Conservation (phyloP, 2,329 filamentous ascomycete genomes). For the Ophidiomyces ophidiicola region DNA sequence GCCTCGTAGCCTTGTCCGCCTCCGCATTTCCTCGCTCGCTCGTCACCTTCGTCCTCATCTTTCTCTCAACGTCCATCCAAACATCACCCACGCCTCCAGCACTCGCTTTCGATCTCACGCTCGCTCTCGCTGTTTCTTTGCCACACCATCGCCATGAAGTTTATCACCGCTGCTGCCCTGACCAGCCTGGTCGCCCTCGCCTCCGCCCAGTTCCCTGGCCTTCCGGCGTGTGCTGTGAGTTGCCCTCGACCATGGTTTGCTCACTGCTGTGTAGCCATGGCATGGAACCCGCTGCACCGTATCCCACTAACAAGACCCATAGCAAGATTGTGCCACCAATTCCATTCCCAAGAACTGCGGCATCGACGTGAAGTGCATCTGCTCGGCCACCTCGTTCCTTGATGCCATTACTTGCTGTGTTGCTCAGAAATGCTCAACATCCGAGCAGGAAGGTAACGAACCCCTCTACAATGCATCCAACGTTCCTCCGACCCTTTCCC, state of each 20-base stretch:
- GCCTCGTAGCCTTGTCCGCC: too few relatives aligned
- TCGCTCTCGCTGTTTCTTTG: not conserved
- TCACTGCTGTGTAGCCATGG: too few relatives aligned
- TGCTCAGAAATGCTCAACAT: conserved; percentile 29
- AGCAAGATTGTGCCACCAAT: conserved; percentile 32
- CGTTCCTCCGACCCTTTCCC: not conserved
- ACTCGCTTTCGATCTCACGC: too few relatives aligned
- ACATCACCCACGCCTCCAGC: too few relatives aligned
- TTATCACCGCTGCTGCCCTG: conserved; percentile 40
- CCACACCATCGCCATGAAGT: conserved; percentile 35
- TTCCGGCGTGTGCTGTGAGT: conserved; percentile 48
- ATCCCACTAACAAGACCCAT: too few relatives aligned
- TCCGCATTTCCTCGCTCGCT: too few relatives aligned
- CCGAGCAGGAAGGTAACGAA: conserved; percentile 32
- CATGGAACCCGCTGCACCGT: too few relatives aligned
- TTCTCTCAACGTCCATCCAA: too few relatives aligned
- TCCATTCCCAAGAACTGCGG: conserved; percentile 31
- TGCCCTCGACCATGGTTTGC: not conserved
- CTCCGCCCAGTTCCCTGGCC: conserved; percentile 34
- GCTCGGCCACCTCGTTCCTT: conserved; percentile 36
- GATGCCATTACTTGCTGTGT: conserved; percentile 41
- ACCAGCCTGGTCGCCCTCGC: conserved; percentile 40
- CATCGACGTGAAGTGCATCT: conserved; percentile 41
- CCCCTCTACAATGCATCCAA: not conserved
- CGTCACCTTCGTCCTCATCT: too few relatives aligned